Percentiles rank a stretch among this genome's conserved stretches.
These are phyloP conservation scores for Blastomyces percursus DNA, from an alignment of 2,329 filamentous ascomycete genomes.

Conservation along the genomic window DNA sequence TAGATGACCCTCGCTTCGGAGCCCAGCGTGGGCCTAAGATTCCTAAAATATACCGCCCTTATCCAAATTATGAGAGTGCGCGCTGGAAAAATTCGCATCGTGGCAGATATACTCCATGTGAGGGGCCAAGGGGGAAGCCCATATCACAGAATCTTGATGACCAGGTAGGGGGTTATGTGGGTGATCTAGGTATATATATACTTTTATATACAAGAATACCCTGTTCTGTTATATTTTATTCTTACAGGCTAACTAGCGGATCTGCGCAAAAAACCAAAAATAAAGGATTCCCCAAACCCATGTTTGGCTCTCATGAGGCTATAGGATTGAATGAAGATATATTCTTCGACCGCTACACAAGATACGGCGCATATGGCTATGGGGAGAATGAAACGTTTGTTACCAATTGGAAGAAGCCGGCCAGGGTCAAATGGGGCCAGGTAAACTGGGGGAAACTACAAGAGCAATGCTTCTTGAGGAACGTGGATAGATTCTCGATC, in stretches of 20 bases:
- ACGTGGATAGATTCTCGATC: slow-evolving; percentile 51
- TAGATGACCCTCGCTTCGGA: slow-evolving; percentile 1
- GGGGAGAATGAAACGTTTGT: slow-evolving; percentile 20
- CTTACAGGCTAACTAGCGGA: background rate
- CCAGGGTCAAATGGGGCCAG: slow-evolving; percentile 42
- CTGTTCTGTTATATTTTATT: slow-evolving; percentile 25
- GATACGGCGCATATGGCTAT: slow-evolving; percentile 49
- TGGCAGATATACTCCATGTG: background rate
- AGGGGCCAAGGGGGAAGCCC: background rate
- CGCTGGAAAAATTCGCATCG: background rate
- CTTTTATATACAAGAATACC: slow-evolving; percentile 23
- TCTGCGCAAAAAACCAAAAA: background rate
- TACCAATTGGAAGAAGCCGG: slow-evolving; percentile 19
- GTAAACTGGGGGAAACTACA: slow-evolving; percentile 64
- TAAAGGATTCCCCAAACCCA: slow-evolving; percentile 46
- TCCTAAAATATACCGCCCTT: slow-evolving; percentile 1
- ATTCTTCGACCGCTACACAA: slow-evolving; percentile 58
- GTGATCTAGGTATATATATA: slow-evolving; percentile 1
- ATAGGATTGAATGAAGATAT: slow-evolving; percentile 52
- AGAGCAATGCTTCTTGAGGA: slow-evolving; percentile 52
- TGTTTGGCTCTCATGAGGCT: slow-evolving; percentile 52
- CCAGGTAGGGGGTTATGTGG: slow-evolving; percentile 1
- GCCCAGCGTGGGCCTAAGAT: background rate
- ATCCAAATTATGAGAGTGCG: slow-evolving; percentile 1
- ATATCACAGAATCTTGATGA: background rate